Conservation (phyloP, 225 moss, liverwort and hornwort species). For the Takakia lepidozioides region DNA sequence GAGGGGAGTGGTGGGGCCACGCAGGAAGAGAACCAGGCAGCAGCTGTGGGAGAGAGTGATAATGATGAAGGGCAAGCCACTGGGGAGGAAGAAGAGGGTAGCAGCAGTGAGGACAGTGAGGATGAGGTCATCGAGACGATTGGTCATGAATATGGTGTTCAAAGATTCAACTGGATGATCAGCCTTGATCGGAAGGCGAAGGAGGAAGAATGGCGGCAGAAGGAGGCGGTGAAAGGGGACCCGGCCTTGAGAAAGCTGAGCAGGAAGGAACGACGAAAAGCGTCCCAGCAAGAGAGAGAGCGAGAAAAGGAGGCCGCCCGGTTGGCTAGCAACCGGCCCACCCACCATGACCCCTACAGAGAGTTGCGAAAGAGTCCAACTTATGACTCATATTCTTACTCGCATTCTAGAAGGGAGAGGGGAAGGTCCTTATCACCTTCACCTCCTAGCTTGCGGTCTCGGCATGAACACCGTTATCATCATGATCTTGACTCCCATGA, state of each 20-base stretch:
- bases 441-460: constrained; percentile 65
- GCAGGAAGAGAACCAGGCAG: constrained; percentile 43
- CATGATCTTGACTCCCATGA: constrained; percentile 44
- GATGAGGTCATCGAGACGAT: constrained; percentile 95
- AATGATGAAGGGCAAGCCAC: constrained; percentile 59
- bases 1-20: constrained; percentile 36
- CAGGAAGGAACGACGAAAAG: constrained; percentile 93
- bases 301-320: constrained; percentile 95
- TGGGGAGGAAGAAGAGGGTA: constrained; percentile 82
- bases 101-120: constrained; percentile 94
- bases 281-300: constrained; percentile 91
- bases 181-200: constrained; percentile 89
- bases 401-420: constrained; percentile 56
- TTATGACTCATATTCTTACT: constrained; percentile 83
- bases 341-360: constrained; percentile 89
- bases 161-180: constrained; percentile 73
- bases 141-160: constrained; percentile 87
- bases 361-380: constrained; percentile 98
- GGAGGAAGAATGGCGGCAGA: constrained; percentile 91
- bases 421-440: constrained; percentile 73
- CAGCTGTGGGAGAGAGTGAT: constrained; percentile 57
- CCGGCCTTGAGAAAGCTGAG: constrained; percentile 94
- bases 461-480: constrained; percentile 26
- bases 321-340: constrained; percentile 56
- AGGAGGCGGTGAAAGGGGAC: constrained; percentile 94